phyloP scores from a whole-genome alignment of 2,329 filamentous ascomycete species.

The Didymella glomerata region DNA sequence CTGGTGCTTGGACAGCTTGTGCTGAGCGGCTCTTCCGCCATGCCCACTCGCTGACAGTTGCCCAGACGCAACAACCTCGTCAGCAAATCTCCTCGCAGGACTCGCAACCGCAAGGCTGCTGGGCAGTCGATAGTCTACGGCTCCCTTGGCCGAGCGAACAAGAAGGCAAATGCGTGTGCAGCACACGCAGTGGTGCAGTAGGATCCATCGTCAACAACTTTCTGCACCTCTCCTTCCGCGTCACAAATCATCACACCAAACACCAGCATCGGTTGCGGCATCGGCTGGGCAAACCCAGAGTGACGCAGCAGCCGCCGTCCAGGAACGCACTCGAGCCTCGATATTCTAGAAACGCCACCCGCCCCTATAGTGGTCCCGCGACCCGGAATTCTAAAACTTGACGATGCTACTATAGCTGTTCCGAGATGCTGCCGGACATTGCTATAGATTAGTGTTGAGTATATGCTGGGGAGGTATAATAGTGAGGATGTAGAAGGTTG shows the following conservation, averaged over 20 bases:
- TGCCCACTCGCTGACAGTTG: not conserved
- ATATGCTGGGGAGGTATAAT: not conserved
- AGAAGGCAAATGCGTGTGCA: not conserved
- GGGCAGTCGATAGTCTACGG: not conserved
- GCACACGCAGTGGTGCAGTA: not conserved
- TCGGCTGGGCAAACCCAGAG: not conserved
- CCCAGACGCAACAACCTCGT: not conserved
- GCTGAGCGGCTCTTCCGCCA: not conserved
- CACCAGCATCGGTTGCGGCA: not conserved
- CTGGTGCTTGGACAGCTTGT: slow-evolving; percentile 6
- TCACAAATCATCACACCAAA: not conserved
- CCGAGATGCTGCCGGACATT: not conserved
- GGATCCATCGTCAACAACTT: not conserved
- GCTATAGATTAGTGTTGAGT: not conserved
- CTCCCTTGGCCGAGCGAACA: not conserved
- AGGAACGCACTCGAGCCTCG: not conserved
- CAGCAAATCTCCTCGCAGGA: not conserved
- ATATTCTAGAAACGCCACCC: not conserved
- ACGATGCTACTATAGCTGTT: not conserved
- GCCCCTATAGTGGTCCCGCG: not conserved
- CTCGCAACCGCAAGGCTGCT: not conserved
- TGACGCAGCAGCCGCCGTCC: not conserved
- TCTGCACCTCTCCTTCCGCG: not conserved
- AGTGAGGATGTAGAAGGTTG: not conserved
- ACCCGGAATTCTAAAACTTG: not conserved